These are phyloP conservation scores for Carex pumila DNA, from an alignment of 176 grass and related monocot genomes.

Conservation along the genomic window DNA sequence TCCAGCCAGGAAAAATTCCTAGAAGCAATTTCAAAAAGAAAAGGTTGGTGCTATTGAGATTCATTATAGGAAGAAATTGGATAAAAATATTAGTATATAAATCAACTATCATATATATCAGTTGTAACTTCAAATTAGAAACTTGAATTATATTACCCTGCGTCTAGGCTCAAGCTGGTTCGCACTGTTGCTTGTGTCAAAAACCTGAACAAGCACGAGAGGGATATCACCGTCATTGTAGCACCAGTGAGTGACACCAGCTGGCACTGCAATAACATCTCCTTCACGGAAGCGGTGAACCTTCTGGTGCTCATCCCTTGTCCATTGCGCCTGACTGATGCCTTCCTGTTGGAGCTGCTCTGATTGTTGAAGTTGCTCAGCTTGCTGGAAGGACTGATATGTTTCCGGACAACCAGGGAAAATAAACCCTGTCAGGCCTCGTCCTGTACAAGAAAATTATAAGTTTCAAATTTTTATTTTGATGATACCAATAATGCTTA, in stretches of 20 bases:
- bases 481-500: not conserved
- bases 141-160: slow-evolving; percentile 16
- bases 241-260: slow-evolving; percentile 26
- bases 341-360: not conserved
- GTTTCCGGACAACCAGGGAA: slow-evolving; percentile 38
- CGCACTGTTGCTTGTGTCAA: slow-evolving; percentile 22
- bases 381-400: slow-evolving; percentile 24
- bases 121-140: not conserved
- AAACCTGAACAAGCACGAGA: slow-evolving; percentile 21
- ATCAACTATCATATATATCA: not conserved
- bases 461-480: not conserved
- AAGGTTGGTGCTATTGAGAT: not conserved
- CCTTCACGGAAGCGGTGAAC: slow-evolving; percentile 28
- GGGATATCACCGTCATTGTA: slow-evolving; percentile 37
- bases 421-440: slow-evolving; percentile 10
- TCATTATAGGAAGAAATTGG: not conserved
- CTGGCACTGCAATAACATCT: slow-evolving; percentile 29
- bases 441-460: not conserved
- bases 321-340: not conserved
- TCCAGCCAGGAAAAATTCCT: slow-evolving; percentile 41
- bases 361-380: not conserved
- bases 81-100: not conserved
- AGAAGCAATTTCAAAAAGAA: not conserved
- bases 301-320: slow-evolving; percentile 38
- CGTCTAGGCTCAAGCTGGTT: slow-evolving; percentile 29